Evolutionary conservation across 1,284 basidiomycete species (phyloP).

Genomic region (Neonothopanus nambi): DNA sequence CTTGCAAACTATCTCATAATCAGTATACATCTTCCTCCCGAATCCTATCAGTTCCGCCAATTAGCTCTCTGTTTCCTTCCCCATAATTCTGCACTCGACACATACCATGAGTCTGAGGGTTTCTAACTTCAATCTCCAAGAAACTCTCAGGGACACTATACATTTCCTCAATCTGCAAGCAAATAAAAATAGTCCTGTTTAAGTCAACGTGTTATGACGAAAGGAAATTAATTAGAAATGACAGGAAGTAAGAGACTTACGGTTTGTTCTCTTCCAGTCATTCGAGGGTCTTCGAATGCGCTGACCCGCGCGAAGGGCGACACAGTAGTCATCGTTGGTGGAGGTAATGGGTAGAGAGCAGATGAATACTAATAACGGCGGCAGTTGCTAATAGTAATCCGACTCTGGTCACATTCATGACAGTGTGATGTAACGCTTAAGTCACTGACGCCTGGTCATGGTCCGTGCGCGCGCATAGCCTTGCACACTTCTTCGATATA

Average conservation of each 20-base stretch:
- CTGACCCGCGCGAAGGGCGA: constrained; percentile 80
- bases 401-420: constrained; percentile 82
- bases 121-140: constrained; percentile 96
- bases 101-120: constrained; percentile 95
- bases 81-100: constrained; percentile 1
- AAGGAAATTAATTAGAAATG: constrained; percentile 8
- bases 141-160: constrained; percentile 97
- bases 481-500: too few relatives aligned
- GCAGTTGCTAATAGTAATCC: constrained; percentile 69
- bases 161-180: constrained; percentile 90
- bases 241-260: constrained; percentile 46
- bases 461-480: too few relatives aligned
- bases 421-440: too few relatives aligned
- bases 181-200: background rate
- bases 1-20: constrained; percentile 99
- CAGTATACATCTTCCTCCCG: constrained; percentile 98
- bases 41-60: constrained; percentile 61
- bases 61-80: constrained; percentile 45
- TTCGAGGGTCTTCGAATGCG: constrained; percentile 72
- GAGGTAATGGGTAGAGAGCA: too few relatives aligned
- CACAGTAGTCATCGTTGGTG: constrained; percentile 53
- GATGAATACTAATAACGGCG: constrained; percentile 46
- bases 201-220: background rate
- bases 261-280: constrained; percentile 77
- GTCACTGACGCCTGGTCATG: too few relatives aligned